Evolutionary conservation across 108 stramenopile genomes (phyloP), one percentile per base, ranked within the genome.

Genomic region (Hondaea fermentalgiana): DNA sequence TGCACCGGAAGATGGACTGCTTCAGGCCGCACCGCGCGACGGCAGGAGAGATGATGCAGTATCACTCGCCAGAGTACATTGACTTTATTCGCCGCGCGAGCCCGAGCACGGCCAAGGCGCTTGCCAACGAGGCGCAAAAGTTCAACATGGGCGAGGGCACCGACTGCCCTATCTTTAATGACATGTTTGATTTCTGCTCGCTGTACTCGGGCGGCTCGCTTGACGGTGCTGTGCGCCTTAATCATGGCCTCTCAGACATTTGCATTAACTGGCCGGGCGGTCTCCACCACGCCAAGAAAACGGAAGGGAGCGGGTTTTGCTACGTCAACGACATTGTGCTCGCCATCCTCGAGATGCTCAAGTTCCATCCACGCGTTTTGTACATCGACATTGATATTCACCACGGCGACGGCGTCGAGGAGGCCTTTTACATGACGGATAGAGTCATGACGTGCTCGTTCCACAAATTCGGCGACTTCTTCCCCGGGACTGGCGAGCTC

Each of bases 341-440:
- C 90, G 99, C 99, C 35, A 99, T 99, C 89, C 90, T 99, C 87
- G 99, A 99, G 92, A 92, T 99, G 87, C 95, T 99, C 71, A 99
- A 99, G 93, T 94, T 95, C 28, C 98, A 99, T 93, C 96, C 98
- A 0, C 92, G 99, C 14, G 99, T 99, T 23, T 94, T 99, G 35
- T 99, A 99, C 92, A 96, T 99, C 72, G 99, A 99, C 90, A 99
- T 99, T 90, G 99, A 99, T 93, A 97, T 99, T 17, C 99, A 99
- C 91, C 98, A 99, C 90, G 98, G 98, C 28, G 98, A 99, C 93
- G 98, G 98, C 5, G 98, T 99, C 29, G 97, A 99, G 94, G 99
- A 99, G 93, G 99, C 99, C 25, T 99, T 99, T 91, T 99, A 99
- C 94, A 96, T 96, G 57, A 98, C 98, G 16, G 98, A 99, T 89